A percentile compares a stretch with the other conserved stretches of the same genome.
These are phyloP conservation scores for Diacronema lutheri DNA, from an alignment of 78 protist species.

Conservation along the genomic window DNA sequence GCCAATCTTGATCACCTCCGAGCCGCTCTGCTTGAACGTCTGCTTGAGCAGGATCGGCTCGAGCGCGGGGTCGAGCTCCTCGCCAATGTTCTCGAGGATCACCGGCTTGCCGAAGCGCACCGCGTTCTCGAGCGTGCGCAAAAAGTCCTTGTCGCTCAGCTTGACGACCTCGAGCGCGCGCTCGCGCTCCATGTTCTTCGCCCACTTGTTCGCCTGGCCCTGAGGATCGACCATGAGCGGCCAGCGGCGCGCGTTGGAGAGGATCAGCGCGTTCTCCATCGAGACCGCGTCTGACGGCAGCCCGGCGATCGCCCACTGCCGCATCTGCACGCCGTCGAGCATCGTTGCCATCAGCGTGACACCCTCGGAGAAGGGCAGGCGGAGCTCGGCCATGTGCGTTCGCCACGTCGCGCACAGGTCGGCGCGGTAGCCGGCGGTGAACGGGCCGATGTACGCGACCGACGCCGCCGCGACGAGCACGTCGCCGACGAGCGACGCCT, in stretches of 20 bases:
- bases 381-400: neutral
- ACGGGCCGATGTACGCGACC: constrained; percentile 81
- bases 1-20: constrained; percentile 67
- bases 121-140: constrained; percentile 58
- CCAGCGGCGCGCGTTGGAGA: constrained; percentile 64
- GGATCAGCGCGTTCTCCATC: constrained; percentile 72
- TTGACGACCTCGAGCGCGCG: constrained; percentile 61
- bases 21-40: constrained; percentile 50
- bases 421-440: constrained; percentile 64
- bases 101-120: constrained; percentile 75
- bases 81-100: constrained; percentile 79
- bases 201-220: constrained; percentile 85
- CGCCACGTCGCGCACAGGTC: constrained; percentile 47
- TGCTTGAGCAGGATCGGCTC: constrained; percentile 82
- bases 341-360: constrained; percentile 1
- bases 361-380: constrained; percentile 35
- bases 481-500: constrained; percentile 63
- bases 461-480: constrained; percentile 62
- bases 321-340: constrained; percentile 65
- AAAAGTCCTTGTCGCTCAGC: constrained; percentile 54
- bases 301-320: constrained; percentile 68
- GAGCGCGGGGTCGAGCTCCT: constrained; percentile 75
- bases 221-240: constrained; percentile 84
- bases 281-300: constrained; percentile 81
- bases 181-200: constrained; percentile 50